Evolutionary conservation across 2,329 filamentous ascomycete species (phyloP), one percentile per base, ranked within the genome.

Genomic region (Gnomoniopsis smithogilvyi): DNA sequence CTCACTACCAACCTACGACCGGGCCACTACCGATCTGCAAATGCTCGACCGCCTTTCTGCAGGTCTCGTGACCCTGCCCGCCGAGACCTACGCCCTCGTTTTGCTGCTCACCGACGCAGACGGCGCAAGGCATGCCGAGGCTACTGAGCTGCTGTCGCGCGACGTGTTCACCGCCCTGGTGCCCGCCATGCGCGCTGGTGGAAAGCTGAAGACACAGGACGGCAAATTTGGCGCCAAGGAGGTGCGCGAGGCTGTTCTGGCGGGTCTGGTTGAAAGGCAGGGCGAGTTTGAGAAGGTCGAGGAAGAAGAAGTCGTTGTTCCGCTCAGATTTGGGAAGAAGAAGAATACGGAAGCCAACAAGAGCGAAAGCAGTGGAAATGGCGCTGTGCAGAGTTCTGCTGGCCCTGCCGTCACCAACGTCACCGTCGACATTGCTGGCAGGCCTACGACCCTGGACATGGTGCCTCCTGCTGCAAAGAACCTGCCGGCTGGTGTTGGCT

Each of bases 11-110:
- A 79, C 85, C 59, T 87, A 91, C 77, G 87, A 95, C 73, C 88
- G 92, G 70, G 78, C 82, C 64, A 79, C 83, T 49, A 94, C 92
- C 63, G 95, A 99, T 71, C 81, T 99, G 55, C 95, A 98, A 74
- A 99, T 99, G 95, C 89, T 99, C 62, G 95, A 99, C 77, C 91
- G 95, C 54, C 84, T 99, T 45, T 86, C 90, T 2, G 84, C 90
- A 38, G 92, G 92, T 62, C 80, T 96, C 41, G 91, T 95, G 59
- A 79, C 86, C 8, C 86, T 99, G 0, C 89, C 93, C 1, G 67
- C 83, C 56, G 78, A 84, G 51, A 90, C 90, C 56, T 99, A 99
- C 78, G 91, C 96, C 72, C 76, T 90, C 47, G 84, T 98, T 47
- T 83, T 97, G 51, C 82, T 99, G 56, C 86, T 98, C 63, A 89